phyloP scores from a whole-genome alignment of 139 green algal species.

The Raphidocelis subcapitata region DNA sequence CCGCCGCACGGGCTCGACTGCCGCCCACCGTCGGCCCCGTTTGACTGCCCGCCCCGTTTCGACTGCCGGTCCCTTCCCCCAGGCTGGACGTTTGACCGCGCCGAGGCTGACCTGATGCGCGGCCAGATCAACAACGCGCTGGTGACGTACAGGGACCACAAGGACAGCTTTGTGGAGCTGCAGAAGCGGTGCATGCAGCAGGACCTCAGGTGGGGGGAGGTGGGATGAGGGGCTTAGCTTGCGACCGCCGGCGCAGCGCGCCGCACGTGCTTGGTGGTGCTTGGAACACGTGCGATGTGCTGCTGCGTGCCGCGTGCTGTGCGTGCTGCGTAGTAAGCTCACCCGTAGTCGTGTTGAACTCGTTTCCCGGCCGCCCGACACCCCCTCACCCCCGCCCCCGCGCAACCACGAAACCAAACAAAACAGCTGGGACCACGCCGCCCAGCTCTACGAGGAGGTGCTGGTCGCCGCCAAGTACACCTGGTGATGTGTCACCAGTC shows the following conservation, averaged over 20 bases:
- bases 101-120: slow-evolving; percentile 64
- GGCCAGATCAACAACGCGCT: slow-evolving; percentile 69
- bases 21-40: too few species aligned
- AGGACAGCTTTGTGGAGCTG: slow-evolving; percentile 63
- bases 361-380: too few species aligned
- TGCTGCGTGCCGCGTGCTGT: too few species aligned
- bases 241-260: not conserved
- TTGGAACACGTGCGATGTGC: not conserved
- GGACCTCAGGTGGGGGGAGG: slow-evolving; percentile 65
- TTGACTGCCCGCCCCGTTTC: too few species aligned
- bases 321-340: too few species aligned
- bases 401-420: slow-evolving; percentile 67
- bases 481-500: too few species aligned
- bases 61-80: too few species aligned
- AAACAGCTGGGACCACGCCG: slow-evolving; percentile 87
- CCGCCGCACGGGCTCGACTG: too few species aligned
- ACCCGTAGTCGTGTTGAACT: not conserved
- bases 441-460: slow-evolving; percentile 92
- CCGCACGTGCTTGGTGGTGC: not conserved
- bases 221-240: not conserved
- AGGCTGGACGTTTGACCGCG: slow-evolving; percentile 79
- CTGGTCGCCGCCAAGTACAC: slow-evolving; percentile 89
- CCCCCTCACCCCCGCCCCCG: too few species aligned
- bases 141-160: slow-evolving; percentile 72
- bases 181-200: slow-evolving; percentile 75